phyloP scores from a whole-genome alignment of 257 asterid genomes.

The Agastache rugosa region DNA sequence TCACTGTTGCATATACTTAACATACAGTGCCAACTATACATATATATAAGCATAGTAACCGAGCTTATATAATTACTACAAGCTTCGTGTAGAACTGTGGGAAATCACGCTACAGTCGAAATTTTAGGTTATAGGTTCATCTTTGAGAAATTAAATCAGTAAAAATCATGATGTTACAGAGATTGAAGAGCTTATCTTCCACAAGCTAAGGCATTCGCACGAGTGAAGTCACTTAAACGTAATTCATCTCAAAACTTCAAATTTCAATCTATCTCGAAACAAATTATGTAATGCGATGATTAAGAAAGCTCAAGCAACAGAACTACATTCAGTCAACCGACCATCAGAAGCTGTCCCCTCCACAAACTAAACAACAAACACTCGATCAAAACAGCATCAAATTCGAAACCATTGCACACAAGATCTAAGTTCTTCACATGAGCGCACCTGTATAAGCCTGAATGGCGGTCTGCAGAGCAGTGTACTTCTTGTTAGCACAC shows the following conservation, averaged over 20 bases:
- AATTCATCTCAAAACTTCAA: constrained; percentile 1
- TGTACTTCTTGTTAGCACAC: constrained; percentile 69
- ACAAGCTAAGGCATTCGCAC: not conserved
- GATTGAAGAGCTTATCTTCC: not conserved
- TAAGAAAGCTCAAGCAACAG: constrained; percentile 30
- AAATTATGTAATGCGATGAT: not conserved
- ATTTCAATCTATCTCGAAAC: constrained; percentile 17
- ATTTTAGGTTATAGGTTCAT: not conserved
- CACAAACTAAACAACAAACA: constrained; percentile 18
- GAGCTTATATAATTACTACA: constrained; percentile 14
- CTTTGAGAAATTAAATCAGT: not conserved
- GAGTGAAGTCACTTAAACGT: not conserved
- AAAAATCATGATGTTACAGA: not conserved
- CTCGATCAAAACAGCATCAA: constrained; percentile 1
- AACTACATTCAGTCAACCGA: constrained; percentile 28
- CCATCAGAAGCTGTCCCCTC: constrained; percentile 29
- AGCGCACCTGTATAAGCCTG: constrained; percentile 73
- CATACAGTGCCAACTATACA: not conserved
- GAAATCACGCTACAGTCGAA: constrained; percentile 6
- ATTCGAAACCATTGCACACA: constrained; percentile 18
- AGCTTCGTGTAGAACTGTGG: not conserved
- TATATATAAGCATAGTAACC: not conserved
- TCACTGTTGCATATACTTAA: not conserved
- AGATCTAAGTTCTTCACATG: constrained; percentile 31
- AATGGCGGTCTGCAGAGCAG: constrained; percentile 71